Percentiles rank a stretch among this genome's conserved stretches.
Evolutionary conservation across 2,329 filamentous ascomycete species (phyloP).

Genomic region (Onygenales sp.): DNA sequence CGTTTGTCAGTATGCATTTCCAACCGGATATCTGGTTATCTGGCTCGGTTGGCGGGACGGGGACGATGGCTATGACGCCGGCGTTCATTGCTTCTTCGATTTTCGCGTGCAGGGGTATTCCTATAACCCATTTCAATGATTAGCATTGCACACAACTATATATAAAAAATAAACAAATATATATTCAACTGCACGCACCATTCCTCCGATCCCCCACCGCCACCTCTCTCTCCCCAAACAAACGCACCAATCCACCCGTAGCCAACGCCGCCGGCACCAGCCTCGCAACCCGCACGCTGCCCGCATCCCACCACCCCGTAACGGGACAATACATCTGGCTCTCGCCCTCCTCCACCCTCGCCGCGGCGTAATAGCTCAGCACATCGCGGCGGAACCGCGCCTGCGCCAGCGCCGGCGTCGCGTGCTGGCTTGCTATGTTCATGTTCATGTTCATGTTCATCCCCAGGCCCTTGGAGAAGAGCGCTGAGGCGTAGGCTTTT

Average conservation of each 20-base stretch:
- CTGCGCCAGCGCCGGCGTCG: neutral
- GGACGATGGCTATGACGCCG: slow-evolving; percentile 11
- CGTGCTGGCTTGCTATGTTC: neutral
- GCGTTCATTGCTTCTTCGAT: slow-evolving; percentile 6
- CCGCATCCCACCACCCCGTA: slow-evolving; percentile 2
- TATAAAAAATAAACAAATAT: neutral
- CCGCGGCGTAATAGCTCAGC: neutral
- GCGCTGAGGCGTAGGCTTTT: neutral
- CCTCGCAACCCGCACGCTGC: slow-evolving; percentile 9
- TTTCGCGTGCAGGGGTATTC: slow-evolving; percentile 4
- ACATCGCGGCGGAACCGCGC: slow-evolving; percentile 1
- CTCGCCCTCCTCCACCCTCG: neutral
- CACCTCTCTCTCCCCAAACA: slow-evolving; percentile 12
- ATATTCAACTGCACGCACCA: slow-evolving; percentile 2
- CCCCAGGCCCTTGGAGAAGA: neutral
- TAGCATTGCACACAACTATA: neutral
- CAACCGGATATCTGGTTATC: slow-evolving; percentile 1
- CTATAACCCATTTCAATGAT: neutral
- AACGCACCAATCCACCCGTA: slow-evolving; percentile 8
- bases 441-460: neutral
- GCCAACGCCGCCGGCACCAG: slow-evolving; percentile 9
- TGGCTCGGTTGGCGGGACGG: slow-evolving; percentile 4
- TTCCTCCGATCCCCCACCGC: slow-evolving; percentile 9
- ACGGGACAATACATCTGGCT: slow-evolving; percentile 4
- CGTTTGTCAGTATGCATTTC: slow-evolving; percentile 9